Conservation (phyloP, 2,329 filamentous ascomycete genomes). For the Bimuria novae-zelandiae region DNA sequence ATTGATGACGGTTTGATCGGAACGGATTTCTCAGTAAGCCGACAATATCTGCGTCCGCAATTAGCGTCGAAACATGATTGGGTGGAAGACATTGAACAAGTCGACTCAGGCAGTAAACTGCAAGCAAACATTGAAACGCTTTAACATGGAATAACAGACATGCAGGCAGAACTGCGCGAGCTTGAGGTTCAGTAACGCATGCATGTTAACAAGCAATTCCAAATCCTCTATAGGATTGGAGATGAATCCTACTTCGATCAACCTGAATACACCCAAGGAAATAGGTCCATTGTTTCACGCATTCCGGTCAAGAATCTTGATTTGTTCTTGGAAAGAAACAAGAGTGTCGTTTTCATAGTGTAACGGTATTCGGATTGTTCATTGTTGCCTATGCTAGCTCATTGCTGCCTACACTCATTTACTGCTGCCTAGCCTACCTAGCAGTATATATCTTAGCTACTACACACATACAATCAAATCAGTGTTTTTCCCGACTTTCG, state of each 20-base stretch:
- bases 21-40: neutral
- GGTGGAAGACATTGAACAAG: neutral
- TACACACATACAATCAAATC: no score
- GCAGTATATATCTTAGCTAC: no score
- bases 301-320: conserved; percentile 15
- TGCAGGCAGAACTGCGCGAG: conserved; percentile 5
- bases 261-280: conserved; percentile 15
- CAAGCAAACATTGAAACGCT: neutral
- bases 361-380: no score
- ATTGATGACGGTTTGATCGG: neutral
- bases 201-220: neutral
- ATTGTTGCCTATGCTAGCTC: no score
- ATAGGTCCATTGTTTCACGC: conserved; percentile 8
- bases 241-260: conserved; percentile 12
- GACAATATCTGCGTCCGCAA: neutral
- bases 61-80: neutral
- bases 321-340: conserved; percentile 17
- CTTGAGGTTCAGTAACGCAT: neutral
- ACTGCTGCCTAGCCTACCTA: no score
- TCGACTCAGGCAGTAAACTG: neutral
- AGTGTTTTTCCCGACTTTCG: no score
- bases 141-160: neutral
- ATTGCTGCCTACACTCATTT: no score
- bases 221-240: conserved; percentile 12
- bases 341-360: conserved; percentile 17